Conservation (phyloP, 2,329 filamentous ascomycete species). For the Thermothelomyces thermophilus region DNA sequence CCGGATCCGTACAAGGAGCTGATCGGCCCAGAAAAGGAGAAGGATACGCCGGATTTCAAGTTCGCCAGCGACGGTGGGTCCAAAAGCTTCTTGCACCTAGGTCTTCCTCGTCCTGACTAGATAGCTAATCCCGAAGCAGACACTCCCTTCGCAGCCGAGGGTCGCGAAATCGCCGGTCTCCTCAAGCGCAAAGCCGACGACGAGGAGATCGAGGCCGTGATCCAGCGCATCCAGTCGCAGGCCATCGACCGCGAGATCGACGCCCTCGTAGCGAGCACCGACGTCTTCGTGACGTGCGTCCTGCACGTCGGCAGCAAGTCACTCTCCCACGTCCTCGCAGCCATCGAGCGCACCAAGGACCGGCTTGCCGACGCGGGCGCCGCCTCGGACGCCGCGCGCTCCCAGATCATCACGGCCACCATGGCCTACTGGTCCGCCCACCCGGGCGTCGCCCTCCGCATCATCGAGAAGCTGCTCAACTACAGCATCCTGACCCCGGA, state of each 20-base stretch:
- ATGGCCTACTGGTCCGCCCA: slow-evolving; percentile 92
- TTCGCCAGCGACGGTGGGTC: slow-evolving; percentile 66
- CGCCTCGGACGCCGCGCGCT: slow-evolving; percentile 66
- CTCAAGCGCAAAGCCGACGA: slow-evolving; percentile 80
- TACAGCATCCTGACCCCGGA: slow-evolving; percentile 87
- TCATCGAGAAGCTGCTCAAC: slow-evolving; percentile 94
- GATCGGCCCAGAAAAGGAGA: slow-evolving; percentile 82
- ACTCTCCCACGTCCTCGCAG: slow-evolving; percentile 88
- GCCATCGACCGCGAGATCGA: slow-evolving; percentile 67
- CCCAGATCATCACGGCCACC: slow-evolving; percentile 84
- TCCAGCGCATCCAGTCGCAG: slow-evolving; percentile 74
- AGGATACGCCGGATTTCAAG: slow-evolving; percentile 94
- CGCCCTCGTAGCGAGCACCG: slow-evolving; percentile 77
- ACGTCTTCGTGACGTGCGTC: slow-evolving; percentile 89
- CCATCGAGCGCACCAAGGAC: slow-evolving; percentile 90
- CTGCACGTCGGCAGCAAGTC: slow-evolving; percentile 94
- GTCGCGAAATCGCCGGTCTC: slow-evolving; percentile 71
- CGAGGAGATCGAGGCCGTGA: slow-evolving; percentile 75
- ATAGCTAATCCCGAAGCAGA: slow-evolving; percentile 37
- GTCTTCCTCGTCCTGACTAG: neutral
- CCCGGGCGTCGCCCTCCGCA: slow-evolving; percentile 83
- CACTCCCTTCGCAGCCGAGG: slow-evolving; percentile 76
- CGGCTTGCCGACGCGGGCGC: slow-evolving; percentile 73
- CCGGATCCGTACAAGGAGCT: slow-evolving; percentile 78
- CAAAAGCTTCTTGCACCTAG: no score